Percentiles rank a stretch among this genome's conserved stretches.
Evolutionary conservation across 441 rosid genomes (phyloP).

Genomic region (Jatropha multifida): DNA sequence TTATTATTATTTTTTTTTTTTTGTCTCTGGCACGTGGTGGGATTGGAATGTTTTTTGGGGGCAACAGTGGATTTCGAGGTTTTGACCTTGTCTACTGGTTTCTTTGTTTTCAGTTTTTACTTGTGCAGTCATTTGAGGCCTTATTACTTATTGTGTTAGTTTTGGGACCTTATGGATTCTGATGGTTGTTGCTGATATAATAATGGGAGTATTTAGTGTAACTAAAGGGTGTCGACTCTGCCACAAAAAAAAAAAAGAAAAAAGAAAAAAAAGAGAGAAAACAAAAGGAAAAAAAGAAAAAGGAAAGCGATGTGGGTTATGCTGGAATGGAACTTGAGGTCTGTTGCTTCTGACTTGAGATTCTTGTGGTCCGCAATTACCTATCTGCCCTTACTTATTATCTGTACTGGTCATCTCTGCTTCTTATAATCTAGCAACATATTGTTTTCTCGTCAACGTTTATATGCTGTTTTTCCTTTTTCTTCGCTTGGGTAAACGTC

Average conservation of each 20-base stretch:
- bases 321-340: conserved; percentile 30
- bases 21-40: conserved; percentile 31
- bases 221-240: not conserved
- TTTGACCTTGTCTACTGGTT: conserved; percentile 9
- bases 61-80: not conserved
- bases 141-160: not conserved
- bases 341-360: conserved; percentile 30
- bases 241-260: not conserved
- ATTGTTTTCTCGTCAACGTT: not conserved
- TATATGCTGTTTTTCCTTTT: conserved; percentile 4
- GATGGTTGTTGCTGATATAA: conserved; percentile 19
- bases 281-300: conserved; percentile 7
- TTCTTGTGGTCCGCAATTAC: conserved; percentile 30
- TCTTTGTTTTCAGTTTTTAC: not conserved
- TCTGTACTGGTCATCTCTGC: not conserved
- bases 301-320: conserved; percentile 15
- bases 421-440: not conserved
- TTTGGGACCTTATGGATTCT: conserved; percentile 15
- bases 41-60: conserved; percentile 14
- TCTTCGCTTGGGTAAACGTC: not conserved
- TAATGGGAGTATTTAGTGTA: conserved; percentile 6
- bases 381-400: conserved; percentile 30
- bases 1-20: not conserved
- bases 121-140: not conserved
- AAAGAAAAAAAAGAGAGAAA: not conserved